Conservation (phyloP, 371 early-diverging fungal species). For the Modicella reniformis region DNA sequence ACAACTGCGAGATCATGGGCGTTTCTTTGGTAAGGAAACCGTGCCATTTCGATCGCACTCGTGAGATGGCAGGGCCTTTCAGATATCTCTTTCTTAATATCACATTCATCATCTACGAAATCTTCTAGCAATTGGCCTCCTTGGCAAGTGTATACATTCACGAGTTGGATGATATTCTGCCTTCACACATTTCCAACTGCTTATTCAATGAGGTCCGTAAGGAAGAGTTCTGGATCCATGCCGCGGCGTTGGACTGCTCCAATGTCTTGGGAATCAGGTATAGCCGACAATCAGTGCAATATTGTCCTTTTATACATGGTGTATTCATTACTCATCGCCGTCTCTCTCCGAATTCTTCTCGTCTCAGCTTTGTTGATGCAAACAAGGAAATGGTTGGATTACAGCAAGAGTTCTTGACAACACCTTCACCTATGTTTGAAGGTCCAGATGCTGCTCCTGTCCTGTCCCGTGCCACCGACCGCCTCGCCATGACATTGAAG, state of each 20-base stretch:
- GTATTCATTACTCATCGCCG: not conserved
- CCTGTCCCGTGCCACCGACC: constrained; percentile 63
- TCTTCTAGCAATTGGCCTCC: constrained; percentile 63
- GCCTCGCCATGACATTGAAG: constrained; percentile 69
- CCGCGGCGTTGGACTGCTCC: constrained; percentile 67
- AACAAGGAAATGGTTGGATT: constrained; percentile 63
- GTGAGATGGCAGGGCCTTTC: not conserved
- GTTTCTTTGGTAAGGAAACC: constrained; percentile 55
- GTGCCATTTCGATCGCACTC: not conserved
- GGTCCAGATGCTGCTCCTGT: constrained; percentile 51
- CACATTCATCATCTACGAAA: not conserved
- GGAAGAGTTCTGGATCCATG: constrained; percentile 63
- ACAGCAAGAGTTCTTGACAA: constrained; percentile 69
- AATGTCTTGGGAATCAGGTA: constrained; percentile 71
- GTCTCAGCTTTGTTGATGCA: constrained; percentile 56
- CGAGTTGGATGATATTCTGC: constrained; percentile 72
- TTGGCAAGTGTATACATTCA: constrained; percentile 67
- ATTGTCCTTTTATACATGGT: too few relatives aligned
- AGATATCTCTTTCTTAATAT: not conserved
- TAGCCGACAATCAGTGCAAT: not conserved
- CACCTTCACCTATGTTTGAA: constrained; percentile 70
- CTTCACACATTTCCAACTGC: constrained; percentile 64
- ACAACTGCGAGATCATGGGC: constrained; percentile 72
- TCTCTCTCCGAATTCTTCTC: not conserved
- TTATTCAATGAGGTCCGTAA: constrained; percentile 61